Percentiles rank a stretch among this genome's conserved stretches.
These are phyloP conservation scores for Cicer arietinum DNA, from an alignment of 306 rosid genomes.

Conservation along the genomic window DNA sequence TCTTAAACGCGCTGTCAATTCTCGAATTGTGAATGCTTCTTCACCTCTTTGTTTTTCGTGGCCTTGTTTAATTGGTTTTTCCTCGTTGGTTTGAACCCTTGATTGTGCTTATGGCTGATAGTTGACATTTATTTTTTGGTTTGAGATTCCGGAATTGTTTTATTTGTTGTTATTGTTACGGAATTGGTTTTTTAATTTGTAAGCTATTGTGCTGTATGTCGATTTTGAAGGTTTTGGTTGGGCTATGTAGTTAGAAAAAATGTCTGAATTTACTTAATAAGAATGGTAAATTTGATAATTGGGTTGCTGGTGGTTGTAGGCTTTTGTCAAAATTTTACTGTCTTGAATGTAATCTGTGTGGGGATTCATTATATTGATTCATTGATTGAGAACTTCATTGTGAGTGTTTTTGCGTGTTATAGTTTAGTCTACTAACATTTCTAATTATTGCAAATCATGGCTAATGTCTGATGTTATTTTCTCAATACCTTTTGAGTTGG, in stretches of 20 bases:
- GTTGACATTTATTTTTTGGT: neutral
- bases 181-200: conserved; percentile 26
- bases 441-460: neutral
- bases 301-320: too few species aligned
- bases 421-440: neutral
- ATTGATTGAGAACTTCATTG: neutral
- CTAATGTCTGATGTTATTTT: neutral
- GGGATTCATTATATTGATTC: neutral
- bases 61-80: neutral
- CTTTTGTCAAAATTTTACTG: too few species aligned
- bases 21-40: neutral
- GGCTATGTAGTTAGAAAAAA: neutral
- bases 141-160: neutral
- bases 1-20: neutral
- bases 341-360: neutral
- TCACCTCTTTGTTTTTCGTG: neutral
- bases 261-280: neutral
- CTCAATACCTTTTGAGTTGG: neutral
- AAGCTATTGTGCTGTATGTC: neutral
- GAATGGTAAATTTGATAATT: neutral
- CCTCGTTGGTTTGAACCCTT: neutral
- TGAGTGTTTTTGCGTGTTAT: neutral
- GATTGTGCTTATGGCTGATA: neutral
- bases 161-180: neutral
- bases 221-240: conserved; percentile 5